Conservation (phyloP, 352 stramenopile genomes). For the Pythium folliculosum region DNA sequence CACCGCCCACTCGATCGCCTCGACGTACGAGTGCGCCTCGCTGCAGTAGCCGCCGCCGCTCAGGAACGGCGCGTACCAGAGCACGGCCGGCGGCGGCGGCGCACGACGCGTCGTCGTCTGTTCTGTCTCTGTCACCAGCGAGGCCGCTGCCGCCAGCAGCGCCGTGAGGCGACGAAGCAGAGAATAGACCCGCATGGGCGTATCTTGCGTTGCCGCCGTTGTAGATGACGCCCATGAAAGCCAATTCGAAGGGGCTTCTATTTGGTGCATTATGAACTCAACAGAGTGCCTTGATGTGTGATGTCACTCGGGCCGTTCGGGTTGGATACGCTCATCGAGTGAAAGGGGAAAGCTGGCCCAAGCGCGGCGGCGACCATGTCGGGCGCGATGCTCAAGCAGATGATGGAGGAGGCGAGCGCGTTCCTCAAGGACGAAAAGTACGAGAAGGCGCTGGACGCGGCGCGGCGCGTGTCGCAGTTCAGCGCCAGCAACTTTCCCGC, state of each 20-base stretch:
- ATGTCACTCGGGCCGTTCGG: slow-evolving; percentile 11
- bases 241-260: slow-evolving; percentile 12
- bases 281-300: slow-evolving; percentile 1
- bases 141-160: not conserved
- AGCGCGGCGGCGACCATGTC: slow-evolving; percentile 42
- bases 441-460: slow-evolving; percentile 66
- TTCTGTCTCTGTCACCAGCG: too few species aligned
- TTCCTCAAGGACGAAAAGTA: slow-evolving; percentile 77
- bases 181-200: not conserved
- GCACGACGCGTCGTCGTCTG: not conserved
- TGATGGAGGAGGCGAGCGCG: slow-evolving; percentile 73
- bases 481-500: slow-evolving; percentile 82
- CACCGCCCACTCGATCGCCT: slow-evolving; percentile 52
- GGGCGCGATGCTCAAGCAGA: slow-evolving; percentile 67
- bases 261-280: not conserved
- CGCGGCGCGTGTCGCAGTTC: slow-evolving; percentile 74
- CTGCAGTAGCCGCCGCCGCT: slow-evolving; percentile 92
- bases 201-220: not conserved
- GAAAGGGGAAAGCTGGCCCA: not conserved
- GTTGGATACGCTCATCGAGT: not conserved
- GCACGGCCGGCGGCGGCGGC: slow-evolving; percentile 41
- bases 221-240: slow-evolving; percentile 5
- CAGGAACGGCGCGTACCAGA: slow-evolving; percentile 92
- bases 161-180: not conserved
- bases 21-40: slow-evolving; percentile 89